Base-by-base conservation (phyloP, 1,284 basidiomycete genomes). In the Austropuccinia psidii region DNA sequence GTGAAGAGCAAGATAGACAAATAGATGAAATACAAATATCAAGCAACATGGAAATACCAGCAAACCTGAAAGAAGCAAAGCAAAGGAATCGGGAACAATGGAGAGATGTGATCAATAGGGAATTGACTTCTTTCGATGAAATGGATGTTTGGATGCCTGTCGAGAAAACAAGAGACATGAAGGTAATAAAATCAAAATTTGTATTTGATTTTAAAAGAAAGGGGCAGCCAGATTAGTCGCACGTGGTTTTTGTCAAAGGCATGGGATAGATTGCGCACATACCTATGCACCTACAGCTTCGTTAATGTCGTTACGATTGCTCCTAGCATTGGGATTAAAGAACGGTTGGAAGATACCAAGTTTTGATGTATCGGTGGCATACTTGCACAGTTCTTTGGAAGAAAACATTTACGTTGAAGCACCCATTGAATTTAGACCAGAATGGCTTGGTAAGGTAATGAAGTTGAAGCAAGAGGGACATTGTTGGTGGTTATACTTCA, bases 401-500 rank as follows among this genome's bases (percentile, higher is more conserved):
- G 13, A 45, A 13, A n/a, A 45, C 43, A 45, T 45, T 45, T 45
- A n/a, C 13, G n/a, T 45, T 13, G 11, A n/a, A 45, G 13, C 11
- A 45, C 43, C 43, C 11, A 13, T n/a, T 13, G 43, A n/a, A 45
- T 45, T 45, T n/a, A 45, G n/a, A 11, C 43, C n/a, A 45, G 43
- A 13, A n/a, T 11, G 13, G n/a, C 43, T n/a, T 13, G 43, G 43
- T 11, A 45, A 45, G 43, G 43, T 45, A 13, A 13, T 45, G n/a
- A 45, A 45, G n/a, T 45, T n/a, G n/a, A n/a, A n/a, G n/a, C n/a
- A n/a, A n/a, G n/a, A n/a, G n/a, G n/a, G n/a, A n/a, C n/a, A n/a
- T n/a, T 66, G 45, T 27, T 66, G 62, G 62, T 66, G 47, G 62
- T 27, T 58, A 35, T 43, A 39, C 24, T 58, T 69, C 39, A 39